Base-by-base conservation (phyloP, 495 filamentous ascomycete genomes). In the Annulohypoxylon bovei region DNA sequence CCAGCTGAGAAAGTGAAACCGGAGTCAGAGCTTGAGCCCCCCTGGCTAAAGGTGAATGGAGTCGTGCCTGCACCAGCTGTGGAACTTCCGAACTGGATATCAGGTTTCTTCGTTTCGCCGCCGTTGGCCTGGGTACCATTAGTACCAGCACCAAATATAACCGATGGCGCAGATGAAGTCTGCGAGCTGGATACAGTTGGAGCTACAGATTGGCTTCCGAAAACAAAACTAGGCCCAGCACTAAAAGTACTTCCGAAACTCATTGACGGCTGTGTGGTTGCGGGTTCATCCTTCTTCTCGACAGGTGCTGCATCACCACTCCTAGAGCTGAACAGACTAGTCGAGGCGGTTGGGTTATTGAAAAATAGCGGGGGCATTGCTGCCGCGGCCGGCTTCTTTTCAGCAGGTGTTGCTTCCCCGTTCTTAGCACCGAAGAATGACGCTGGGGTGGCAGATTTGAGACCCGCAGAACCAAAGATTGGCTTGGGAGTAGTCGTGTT, bases 1-100 rank as follows among this genome's bases (percentile, higher is more conserved):
- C 77, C 80, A 8, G 80, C 71, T 5, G 76, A 71, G 60, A 84
- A 85, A 18, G 75, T 81, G 69, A 84, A 84, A 6, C 78, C 74
- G 14, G 75, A 39, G 44, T 63, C 60, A 16, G 53, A n/a, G 20
- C 2, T 23, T 20, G 56, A 46, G 4, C 25, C 47, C 1, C 37
- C 58, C 7, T 75, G 68, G 11, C 75, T 75, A 57, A 80, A 75
- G 6, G 62, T 53, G 58, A 77, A 77, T 40, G 66, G 55, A 33
- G 20, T 42, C 23, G 68, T 30, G 18, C 44, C 33, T 62, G 33
- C 57, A 20, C 23, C 42, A 6, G 63, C 47, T 6, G 61, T 56
- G 16, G 72, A 40, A 37, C 27, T 53, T 33, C 72, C 72, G 33
- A 77, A 77, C 42, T 75, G 67, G 12, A 75, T 52, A 3, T 64